phyloP scores from a whole-genome alignment of 1,284 basidiomycete species.

The Golubevia sp. region DNA sequence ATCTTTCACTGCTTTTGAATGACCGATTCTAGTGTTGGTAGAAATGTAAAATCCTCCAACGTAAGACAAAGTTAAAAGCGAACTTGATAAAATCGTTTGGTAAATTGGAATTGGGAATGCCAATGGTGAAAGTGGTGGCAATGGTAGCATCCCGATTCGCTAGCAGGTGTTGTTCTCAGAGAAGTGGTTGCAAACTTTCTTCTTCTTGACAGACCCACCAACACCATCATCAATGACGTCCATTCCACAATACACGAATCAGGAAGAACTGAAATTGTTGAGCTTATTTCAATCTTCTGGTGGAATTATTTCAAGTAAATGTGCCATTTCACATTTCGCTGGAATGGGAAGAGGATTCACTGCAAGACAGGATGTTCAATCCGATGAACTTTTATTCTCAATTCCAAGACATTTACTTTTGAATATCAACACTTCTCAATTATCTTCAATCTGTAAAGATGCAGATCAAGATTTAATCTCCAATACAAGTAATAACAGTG shows the following conservation, averaged over 20 bases:
- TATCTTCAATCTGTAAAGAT: constrained; percentile 11
- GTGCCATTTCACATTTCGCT: constrained; percentile 29
- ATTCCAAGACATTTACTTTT: constrained; percentile 47
- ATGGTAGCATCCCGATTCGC: no score
- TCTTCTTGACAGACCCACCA: no score
- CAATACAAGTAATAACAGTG: constrained; percentile 8
- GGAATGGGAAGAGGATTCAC: constrained; percentile 53
- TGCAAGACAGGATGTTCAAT: constrained; percentile 26
- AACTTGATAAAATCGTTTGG: constrained; percentile 22
- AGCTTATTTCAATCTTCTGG: constrained; percentile 34
- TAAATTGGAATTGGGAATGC: no score
- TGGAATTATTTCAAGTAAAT: constrained; percentile 33
- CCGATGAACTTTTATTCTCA: constrained; percentile 44
- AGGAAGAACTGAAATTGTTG: constrained; percentile 16
- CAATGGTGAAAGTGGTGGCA: no score
- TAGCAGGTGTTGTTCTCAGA: no score
- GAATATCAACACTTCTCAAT: constrained; percentile 31
- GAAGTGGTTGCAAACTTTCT: no score
- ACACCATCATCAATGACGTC: no score
- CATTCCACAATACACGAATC: no score
- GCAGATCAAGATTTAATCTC: not conserved
- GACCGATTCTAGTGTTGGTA: constrained; percentile 28
- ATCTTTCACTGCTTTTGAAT: constrained; percentile 5
- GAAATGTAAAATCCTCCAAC: constrained; percentile 65
- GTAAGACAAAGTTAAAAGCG: constrained; percentile 63